Evolutionary conservation across 176 grass and related monocot species (phyloP), one percentile per base, ranked within the genome.

Genomic region (Secale cereale): DNA sequence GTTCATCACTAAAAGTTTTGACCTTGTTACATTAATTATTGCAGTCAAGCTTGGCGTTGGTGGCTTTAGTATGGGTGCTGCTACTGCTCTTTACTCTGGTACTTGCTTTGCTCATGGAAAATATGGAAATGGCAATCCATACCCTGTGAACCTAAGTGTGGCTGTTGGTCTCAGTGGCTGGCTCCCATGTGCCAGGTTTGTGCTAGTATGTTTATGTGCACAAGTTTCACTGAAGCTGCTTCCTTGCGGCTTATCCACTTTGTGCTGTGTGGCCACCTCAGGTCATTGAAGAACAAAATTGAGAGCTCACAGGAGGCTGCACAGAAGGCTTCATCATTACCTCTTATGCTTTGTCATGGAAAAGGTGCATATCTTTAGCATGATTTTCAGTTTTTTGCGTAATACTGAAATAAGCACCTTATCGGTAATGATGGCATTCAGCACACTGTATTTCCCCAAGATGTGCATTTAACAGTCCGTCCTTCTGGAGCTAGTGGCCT

Each of bases 41-140:
- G 19, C 88, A 99, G 97, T 99, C 73, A 96, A 96, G 83, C 81
- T 99, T 82, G 97, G 93, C 22, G 77, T 99, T 68, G 97, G 97
- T 67, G 97, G 97, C 59, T 99, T 99, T 84, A 99, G 97, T 74
- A 99, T 99, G 97, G 97, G 97, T 35, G 93, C 97, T 69, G 97
- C 93, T 43, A 94, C 87, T 76, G 91, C 91, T 4, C 90, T 99
- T 41, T 94, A 99, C 67, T 99, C 97, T 7, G 97, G 91, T 73
- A 94, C 94, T 75, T 94, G 91, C 64, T 99, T 86, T 92, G 86
- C 88, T 79, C 89, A 92, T 85, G 97, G 94, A 83, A 96, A 89
- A 89, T 99, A 96, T 78, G 91, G 86, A 78, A 99, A 99, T 92
- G 97, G 84, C 46, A 99, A 94, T 79, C 78, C 91, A 84, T 99